Conservation (phyloP, 768 basidiomycete species). For the Boletellus ananiceps region DNA sequence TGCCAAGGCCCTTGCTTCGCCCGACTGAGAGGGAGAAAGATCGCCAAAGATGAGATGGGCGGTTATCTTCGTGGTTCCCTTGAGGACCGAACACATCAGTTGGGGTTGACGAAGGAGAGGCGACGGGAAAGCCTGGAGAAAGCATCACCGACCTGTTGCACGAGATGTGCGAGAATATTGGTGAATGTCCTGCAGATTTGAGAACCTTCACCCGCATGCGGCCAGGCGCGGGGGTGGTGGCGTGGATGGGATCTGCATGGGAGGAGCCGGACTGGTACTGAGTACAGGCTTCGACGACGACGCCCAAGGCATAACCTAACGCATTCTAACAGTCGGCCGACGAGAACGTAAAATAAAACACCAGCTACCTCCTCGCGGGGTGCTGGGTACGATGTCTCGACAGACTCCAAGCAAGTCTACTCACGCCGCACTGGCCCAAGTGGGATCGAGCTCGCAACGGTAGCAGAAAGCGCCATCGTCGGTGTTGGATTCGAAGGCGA, state of each 20-base stretch:
- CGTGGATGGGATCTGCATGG: conserved; percentile 55
- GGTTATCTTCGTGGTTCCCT: conserved; percentile 46
- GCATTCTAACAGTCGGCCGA: neutral
- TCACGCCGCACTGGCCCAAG: conserved; percentile 45
- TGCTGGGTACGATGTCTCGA: conserved; percentile 25
- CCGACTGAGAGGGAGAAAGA: conserved; percentile 34
- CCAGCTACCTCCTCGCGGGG: conserved; percentile 50
- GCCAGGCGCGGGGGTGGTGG: conserved; percentile 39
- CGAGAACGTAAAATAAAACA: neutral
- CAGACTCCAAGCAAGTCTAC: conserved; percentile 6
- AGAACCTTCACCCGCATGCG: conserved; percentile 45
- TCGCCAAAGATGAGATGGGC: conserved; percentile 55
- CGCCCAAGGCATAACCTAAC: conserved; percentile 55
- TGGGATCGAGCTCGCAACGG: conserved; percentile 37
- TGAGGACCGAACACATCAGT: neutral
- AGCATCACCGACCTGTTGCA: conserved; percentile 52
- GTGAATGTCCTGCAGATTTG: conserved; percentile 49
- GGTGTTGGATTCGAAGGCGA: conserved; percentile 9
- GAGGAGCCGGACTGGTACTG: conserved; percentile 42
- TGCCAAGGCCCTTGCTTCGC: conserved; percentile 26
- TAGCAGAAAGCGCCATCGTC: conserved; percentile 23
- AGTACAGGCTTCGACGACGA: conserved; percentile 52
- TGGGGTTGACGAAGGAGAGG: conserved; percentile 2
- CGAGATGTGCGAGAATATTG: conserved; percentile 53
- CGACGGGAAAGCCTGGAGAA: neutral